Evolutionary conservation across 257 asterid genomes (phyloP), one percentile per base, ranked within the genome.

Genomic region (Solanum chmielewskii): DNA sequence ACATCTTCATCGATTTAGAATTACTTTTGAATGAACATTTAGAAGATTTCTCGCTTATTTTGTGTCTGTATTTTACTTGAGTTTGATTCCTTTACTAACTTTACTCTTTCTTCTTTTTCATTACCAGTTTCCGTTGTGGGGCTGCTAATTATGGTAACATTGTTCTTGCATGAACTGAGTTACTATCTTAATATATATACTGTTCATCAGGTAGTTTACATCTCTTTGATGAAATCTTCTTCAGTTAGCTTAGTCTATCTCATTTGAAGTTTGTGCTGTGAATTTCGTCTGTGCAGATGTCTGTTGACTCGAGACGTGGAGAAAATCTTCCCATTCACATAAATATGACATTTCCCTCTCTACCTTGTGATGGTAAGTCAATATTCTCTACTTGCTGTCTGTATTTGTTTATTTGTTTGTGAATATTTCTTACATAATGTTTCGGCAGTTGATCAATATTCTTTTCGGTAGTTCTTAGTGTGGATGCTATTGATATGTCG

Each of bases 281-380:
- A 45, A 37, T 45, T 78, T 27, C 80, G 52, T 74, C 52, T 86
- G 89, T 88, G 82, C 98, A 97, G 99, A 95, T 97, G 99, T 90
- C 94, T 87, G 99, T 97, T 88, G 99, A 97, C 90, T 91, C 92
- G 86, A 93, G 92, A 88, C 98, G 99, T 59, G 99, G 99, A 83
- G 99, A 96, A 92, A 97, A 94, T 31, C 98, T 97, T 86, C 99
- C 99, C 15, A 97, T 97, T 89, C 99, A 97, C 93, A 93, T 97
- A 86, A 97, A 97, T 87, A 93, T 97, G 95, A 90, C 99, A 86
- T 97, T 96, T 91, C 99, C 99, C 7, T 94, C 99, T 82, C 90
- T 97, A 89, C 99, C 99, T 83, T 97, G 99, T 91, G 99, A 97
- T 91, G 99, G 99, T 97, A 87, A 91, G 96, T 42, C 60, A 42